Conservation (phyloP, 2,329 filamentous ascomycete genomes). For the Huntiella decipiens region DNA sequence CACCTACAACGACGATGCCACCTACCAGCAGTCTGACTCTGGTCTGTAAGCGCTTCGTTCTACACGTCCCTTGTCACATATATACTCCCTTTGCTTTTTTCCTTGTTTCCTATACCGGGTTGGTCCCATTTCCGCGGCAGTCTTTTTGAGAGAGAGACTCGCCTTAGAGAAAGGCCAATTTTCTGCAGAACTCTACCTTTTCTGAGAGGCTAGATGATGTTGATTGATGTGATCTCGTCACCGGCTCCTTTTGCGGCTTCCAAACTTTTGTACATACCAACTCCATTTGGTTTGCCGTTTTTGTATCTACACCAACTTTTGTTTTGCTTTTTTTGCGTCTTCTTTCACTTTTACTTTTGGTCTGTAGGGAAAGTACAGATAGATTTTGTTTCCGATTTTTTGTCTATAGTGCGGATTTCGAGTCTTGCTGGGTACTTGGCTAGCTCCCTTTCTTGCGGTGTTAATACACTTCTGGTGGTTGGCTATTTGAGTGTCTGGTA, state of each 20-base stretch:
- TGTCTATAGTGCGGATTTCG: neutral
- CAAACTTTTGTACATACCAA: constrained; percentile 4
- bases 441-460: no score
- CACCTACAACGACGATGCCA: constrained; percentile 10
- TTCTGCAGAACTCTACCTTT: neutral
- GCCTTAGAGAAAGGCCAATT: neutral
- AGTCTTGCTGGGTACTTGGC: no score
- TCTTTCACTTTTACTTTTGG: no score
- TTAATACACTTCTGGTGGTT: no score
- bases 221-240: neutral
- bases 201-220: neutral
- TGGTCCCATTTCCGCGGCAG: neutral
- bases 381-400: neutral
- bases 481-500: no score
- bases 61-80: neutral
- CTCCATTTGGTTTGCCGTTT: constrained; percentile 2
- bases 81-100: neutral
- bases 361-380: neutral
- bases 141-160: constrained; percentile 8
- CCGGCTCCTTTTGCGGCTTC: neutral
- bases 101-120: no score
- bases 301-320: constrained; percentile 1
- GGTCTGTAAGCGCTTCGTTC: constrained; percentile 10
- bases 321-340: no score
- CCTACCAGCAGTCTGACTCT: constrained; percentile 12